phyloP scores from a whole-genome alignment of 1,284 basidiomycete genomes.

The Ustilago bromivora region DNA sequence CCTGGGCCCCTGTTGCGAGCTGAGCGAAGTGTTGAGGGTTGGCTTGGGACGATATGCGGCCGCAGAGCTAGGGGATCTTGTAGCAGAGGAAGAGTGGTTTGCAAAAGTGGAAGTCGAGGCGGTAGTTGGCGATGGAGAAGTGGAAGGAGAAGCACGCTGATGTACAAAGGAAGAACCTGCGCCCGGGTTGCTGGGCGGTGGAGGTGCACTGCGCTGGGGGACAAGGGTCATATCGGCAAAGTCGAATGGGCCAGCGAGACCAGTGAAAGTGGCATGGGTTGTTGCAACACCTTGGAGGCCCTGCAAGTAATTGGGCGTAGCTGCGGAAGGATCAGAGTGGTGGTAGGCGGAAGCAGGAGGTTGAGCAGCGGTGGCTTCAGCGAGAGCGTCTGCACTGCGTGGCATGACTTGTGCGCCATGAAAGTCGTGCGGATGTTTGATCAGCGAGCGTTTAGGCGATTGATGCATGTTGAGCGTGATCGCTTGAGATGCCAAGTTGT shows the following conservation, averaged over 20 bases:
- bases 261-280: constrained; percentile 32
- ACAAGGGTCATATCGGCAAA: constrained; percentile 53
- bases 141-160: constrained; percentile 13
- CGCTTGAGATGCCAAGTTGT: neutral
- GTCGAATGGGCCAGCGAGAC: constrained; percentile 38
- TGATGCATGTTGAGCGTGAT: constrained; percentile 36
- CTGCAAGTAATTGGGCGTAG: constrained; percentile 44
- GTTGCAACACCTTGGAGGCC: constrained; percentile 38
- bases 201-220: constrained; percentile 62
- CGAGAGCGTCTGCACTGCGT: constrained; percentile 45
- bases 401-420: constrained; percentile 59
- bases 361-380: constrained; percentile 23
- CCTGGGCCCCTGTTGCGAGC: constrained; percentile 14
- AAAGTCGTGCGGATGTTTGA: constrained; percentile 63
- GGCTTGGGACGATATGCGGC: constrained; percentile 43
- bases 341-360: constrained; percentile 13
- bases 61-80: constrained; percentile 29
- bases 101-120: constrained; percentile 21
- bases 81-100: constrained; percentile 23
- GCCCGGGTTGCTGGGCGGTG: constrained; percentile 37
- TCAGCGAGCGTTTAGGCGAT: constrained; percentile 59
- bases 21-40: constrained; percentile 35
- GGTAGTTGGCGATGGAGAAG: constrained; percentile 23
- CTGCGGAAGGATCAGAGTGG: constrained; percentile 17
- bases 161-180: constrained; percentile 19